phyloP scores from a whole-genome alignment of 2,329 filamentous ascomycete genomes.

The Cordyceps militaris region DNA sequence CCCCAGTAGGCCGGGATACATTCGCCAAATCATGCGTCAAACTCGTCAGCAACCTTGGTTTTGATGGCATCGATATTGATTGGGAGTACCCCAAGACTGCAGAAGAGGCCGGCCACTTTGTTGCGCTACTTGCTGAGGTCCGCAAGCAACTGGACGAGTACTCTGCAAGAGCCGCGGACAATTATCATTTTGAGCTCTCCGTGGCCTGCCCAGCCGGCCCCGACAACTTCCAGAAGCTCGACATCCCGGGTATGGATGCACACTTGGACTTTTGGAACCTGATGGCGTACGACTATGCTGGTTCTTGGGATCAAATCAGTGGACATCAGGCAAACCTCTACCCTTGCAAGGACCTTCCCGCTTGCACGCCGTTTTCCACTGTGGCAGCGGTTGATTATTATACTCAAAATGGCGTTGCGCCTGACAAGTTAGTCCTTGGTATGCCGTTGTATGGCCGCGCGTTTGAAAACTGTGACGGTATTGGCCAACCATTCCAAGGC shows the following conservation, averaged over 20 bases:
- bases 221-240: conserved; percentile 54
- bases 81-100: conserved; percentile 58
- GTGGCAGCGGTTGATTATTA: conserved; percentile 65
- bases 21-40: conserved; percentile 72
- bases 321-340: conserved; percentile 80
- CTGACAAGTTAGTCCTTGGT: conserved; percentile 74
- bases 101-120: conserved; percentile 49
- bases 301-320: conserved; percentile 65
- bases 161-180: conserved; percentile 32
- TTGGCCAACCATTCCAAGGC: conserved; percentile 62
- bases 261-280: conserved; percentile 70
- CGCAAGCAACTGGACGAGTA: conserved; percentile 54
- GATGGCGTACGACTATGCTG: conserved; percentile 87
- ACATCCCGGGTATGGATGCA: conserved; percentile 56
- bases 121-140: conserved; percentile 50
- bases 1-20: conserved; percentile 55
- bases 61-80: conserved; percentile 64
- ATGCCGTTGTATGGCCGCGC: conserved; percentile 90
- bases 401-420: conserved; percentile 52
- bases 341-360: conserved; percentile 47
- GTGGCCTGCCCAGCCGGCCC: conserved; percentile 58
- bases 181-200: conserved; percentile 55
- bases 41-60: conserved; percentile 72
- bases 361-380: conserved; percentile 72
- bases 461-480: conserved; percentile 71